Evolutionary conservation across 768 basidiomycete genomes (phyloP).

Genomic region (Boletales sp.): DNA sequence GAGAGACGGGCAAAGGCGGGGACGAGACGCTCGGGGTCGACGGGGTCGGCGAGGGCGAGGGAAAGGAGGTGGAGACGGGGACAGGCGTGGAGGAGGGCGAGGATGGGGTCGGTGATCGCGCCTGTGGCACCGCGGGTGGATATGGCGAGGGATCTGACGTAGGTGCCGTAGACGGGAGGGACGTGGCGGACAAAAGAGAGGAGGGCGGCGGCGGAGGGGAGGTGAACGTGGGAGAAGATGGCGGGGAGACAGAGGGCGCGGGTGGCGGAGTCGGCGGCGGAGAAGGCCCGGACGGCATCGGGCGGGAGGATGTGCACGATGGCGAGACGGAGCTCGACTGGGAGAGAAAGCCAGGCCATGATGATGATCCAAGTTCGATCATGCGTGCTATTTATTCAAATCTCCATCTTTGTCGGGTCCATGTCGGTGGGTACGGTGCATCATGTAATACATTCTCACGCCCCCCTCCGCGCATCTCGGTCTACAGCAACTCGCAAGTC

Average conservation of each 20-base stretch:
- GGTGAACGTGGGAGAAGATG: constrained; percentile 55
- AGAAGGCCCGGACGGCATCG: constrained; percentile 43
- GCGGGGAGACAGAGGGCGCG: constrained; percentile 56
- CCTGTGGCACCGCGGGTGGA: constrained; percentile 37
- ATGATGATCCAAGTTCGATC: no score
- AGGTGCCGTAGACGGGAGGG: constrained; percentile 51
- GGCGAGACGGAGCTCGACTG: constrained; percentile 61
- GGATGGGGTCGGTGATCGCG: constrained; percentile 43
- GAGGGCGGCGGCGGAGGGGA: constrained; percentile 46
- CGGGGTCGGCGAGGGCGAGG: constrained; percentile 25
- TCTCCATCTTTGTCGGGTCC: constrained; percentile 19
- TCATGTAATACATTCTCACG: neutral
- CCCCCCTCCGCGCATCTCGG: neutral
- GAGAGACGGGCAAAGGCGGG: constrained; percentile 22
- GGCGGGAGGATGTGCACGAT: constrained; percentile 48
- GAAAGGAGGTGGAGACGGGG: constrained; percentile 37
- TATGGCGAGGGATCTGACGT: constrained; percentile 47
- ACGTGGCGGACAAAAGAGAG: constrained; percentile 52
- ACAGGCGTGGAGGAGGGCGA: constrained; percentile 47
- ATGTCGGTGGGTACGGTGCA: neutral
- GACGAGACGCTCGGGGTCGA: constrained; percentile 15
- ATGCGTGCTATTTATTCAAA: neutral
- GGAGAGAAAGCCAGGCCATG: constrained; percentile 53
- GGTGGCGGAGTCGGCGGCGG: constrained; percentile 45
- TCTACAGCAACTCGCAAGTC: neutral